Evolutionary conservation across 768 basidiomycete genomes (phyloP), one percentile per base, ranked within the genome.

Genomic region (Boletus subcaerulescens): DNA sequence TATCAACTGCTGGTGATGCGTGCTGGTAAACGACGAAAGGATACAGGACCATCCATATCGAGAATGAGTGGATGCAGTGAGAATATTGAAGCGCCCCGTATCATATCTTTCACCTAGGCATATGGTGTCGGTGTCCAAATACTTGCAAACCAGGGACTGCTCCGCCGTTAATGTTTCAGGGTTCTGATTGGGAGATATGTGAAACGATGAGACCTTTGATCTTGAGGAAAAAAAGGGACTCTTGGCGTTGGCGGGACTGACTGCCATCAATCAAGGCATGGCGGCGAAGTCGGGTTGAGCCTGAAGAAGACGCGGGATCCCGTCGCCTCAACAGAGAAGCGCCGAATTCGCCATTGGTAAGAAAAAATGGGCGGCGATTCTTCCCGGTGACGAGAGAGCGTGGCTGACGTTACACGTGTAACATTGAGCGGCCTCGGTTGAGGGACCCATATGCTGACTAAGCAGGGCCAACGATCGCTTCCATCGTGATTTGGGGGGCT

Each of bases 361-460:
- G 15, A 4, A 24, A 15, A 3, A 26, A 40, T 9, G 55, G 29
- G 41, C 18, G 6, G 29, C 46, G 18, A 35, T 32, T 24, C 26
- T 41, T 38, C 20, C 64, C 41, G 45, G 31, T 40, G 15, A 24
- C 36, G 45, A 18, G 40, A 48, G 17, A 35, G 18, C 44, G 29
- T 57, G 40, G 56, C 18, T 59, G 50, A 69, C 57, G 62, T 69
- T 60, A 65, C 66, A 67, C 62, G 67, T 67, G 67, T 55, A 64
- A 67, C 60, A 55, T 62, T 48, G 62, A 57, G 67, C 62, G 60
- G 41, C 41, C 31, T 36, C 49, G 39, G 46, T 51, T 45, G 24
- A 13, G 6, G 40, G 6, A 10, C 17, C 22, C 12, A 24, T 20
- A 17, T 9, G 41, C 32, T 59, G 32, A 54, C 48, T 62, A 42